Evolutionary conservation across 2,329 filamentous ascomycete genomes (phyloP), one percentile per base, ranked within the genome.

Genomic region (Aspergillus aculeatus): DNA sequence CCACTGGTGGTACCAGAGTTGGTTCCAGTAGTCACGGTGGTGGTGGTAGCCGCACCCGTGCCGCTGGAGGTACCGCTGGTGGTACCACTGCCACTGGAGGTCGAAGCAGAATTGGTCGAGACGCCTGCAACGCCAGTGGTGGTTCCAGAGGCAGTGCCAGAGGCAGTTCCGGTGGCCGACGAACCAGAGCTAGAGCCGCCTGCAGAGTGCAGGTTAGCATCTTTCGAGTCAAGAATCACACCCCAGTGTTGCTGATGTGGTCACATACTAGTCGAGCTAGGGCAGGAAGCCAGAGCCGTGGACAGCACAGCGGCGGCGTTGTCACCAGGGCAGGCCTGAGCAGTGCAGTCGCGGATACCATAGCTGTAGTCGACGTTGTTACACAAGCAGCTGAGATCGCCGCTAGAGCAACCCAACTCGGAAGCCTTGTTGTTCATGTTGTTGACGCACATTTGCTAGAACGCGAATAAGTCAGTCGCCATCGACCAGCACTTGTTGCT

Each of bases 331-430:
- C 80, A 82, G 35, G 78, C 75, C 67, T 80, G 61, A 16, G 64
- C 50, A 47, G 77, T 77, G 73, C 80, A 82, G 69, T 82, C 80
- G 41, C 74, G 77, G 51, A 82, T 72, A 59, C 80, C 80, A 61
- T 70, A 76, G 31, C 66, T 59, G 67, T 81, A 81, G 72, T 82
- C 62, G 23, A 63, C 32, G 56, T 68, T 75, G 38, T 64, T 69
- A 72, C 79, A 81, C 47, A 78, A 71, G 64, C 80, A 82, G 29
- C 57, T 55, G 48, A 72, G 49, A 62, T 81, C 76, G 49, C 64
- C 66, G 26, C 63, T 44, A 24, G 65, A 63, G 69, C 80, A 82
- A 52, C 77, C 75, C n/a, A 81, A 67, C 4, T 71, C 65, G 3
- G 60, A 32, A 48, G 77, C 77, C 67, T 74, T 71, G 56, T 61